These are phyloP conservation scores for Thalassiosira exigua DNA, from an alignment of 352 stramenopile species.

Conservation along the genomic window DNA sequence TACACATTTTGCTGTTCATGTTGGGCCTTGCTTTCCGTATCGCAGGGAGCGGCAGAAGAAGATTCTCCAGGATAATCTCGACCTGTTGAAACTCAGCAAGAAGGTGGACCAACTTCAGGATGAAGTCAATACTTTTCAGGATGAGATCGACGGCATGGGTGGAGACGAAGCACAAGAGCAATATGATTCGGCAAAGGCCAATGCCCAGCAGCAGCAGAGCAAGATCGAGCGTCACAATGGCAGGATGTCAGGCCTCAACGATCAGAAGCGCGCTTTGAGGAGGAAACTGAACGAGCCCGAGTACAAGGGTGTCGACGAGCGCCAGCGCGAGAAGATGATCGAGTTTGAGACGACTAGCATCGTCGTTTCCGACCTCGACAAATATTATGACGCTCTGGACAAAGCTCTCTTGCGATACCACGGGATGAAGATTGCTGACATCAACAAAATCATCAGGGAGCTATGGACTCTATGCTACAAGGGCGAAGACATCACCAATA, in stretches of 20 bases:
- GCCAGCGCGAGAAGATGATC: conserved; percentile 93
- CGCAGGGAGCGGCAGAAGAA: conserved; percentile 74
- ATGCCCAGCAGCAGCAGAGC: conserved; percentile 36
- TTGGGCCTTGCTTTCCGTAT: no score
- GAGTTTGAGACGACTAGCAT: conserved; percentile 95
- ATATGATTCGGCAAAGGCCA: conserved; percentile 7
- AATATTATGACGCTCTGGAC: conserved; percentile 94
- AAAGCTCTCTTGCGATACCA: conserved; percentile 97
- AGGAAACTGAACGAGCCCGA: conserved; percentile 80
- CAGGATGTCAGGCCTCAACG: conserved; percentile 36
- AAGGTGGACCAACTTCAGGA: conserved; percentile 52
- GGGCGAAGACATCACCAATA: conserved; percentile 99
- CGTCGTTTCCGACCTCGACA: conserved; percentile 95
- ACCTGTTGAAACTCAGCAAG: conserved; percentile 48
- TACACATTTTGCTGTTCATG: conserved; percentile 37
- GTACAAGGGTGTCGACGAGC: conserved; percentile 93
- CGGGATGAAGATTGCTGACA: conserved; percentile 98
- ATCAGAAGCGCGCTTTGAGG: conserved; percentile 58
- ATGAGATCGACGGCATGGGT: conserved; percentile 42
- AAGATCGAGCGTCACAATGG: conserved; percentile 38
- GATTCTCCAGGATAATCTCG: conserved; percentile 72
- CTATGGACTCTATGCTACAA: conserved; percentile 99
- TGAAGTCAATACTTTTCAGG: conserved; percentile 32
- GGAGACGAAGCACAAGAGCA: conserved; percentile 22
- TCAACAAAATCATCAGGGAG: conserved; percentile 98